Evolutionary conservation across 441 rosid species (phyloP).

Genomic region (Syzygium syzygioides): DNA sequence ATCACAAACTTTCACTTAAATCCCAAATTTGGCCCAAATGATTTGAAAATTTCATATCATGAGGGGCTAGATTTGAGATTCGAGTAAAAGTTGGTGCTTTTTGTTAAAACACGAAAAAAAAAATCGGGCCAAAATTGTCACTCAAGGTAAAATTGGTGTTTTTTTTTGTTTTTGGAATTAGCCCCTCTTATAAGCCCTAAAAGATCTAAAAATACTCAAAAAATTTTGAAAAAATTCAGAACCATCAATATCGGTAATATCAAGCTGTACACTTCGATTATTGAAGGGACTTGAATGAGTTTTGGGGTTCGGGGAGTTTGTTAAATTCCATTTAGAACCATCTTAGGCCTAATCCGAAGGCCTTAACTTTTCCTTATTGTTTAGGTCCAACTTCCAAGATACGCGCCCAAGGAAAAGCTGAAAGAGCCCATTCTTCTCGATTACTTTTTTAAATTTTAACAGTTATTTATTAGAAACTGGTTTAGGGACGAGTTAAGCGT

Average conservation of each 20-base stretch:
- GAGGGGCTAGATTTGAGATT: rapidly evolving
- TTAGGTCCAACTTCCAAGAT: no score
- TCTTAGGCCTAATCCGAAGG: background rate
- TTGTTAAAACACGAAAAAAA: no score
- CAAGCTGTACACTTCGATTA: background rate
- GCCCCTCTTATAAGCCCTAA: background rate
- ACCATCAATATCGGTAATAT: background rate
- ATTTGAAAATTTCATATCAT: no score
- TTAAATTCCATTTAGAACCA: background rate
- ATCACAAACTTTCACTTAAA: no score
- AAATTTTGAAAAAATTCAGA: background rate
- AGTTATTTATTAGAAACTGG: background rate
- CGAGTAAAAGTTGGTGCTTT: no score
- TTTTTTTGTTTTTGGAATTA: no score
- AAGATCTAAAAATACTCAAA: background rate
- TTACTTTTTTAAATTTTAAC: background rate
- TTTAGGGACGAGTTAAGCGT: background rate
- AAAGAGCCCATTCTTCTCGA: rapidly evolving
- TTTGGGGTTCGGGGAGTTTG: background rate
- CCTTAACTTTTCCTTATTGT: background rate
- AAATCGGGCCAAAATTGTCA: no score
- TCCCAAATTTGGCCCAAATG: no score
- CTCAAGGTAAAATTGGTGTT: no score
- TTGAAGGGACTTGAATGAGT: background rate
- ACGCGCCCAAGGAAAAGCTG: background rate